Evolutionary conservation across 352 stramenopile species (phyloP).

Genomic region (Phytophthora tentaculata): DNA sequence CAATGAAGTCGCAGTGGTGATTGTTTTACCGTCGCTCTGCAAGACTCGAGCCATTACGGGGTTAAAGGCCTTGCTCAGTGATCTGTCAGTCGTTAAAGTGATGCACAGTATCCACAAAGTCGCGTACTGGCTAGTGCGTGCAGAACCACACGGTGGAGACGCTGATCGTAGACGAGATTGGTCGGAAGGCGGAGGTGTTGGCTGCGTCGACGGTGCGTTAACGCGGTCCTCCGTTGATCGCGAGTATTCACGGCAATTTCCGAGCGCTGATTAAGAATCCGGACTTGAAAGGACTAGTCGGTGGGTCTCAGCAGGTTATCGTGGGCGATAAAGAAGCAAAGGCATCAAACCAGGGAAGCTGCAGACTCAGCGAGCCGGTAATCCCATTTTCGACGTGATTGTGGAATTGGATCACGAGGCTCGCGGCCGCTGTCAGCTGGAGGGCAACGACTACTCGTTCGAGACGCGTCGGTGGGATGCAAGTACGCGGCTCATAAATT

Average conservation of each 20-base stretch:
- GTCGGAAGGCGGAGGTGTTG: constrained; percentile 77
- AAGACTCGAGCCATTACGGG: constrained; percentile 19
- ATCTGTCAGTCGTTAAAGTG: constrained; percentile 25
- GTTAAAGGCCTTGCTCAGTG: constrained; percentile 16
- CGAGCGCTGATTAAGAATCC: constrained; percentile 85
- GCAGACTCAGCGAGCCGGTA: constrained; percentile 51
- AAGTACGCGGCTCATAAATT: too few relatives aligned
- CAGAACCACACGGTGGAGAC: constrained; percentile 91
- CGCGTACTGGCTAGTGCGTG: constrained; percentile 64
- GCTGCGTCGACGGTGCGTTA: constrained; percentile 70
- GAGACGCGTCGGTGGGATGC: too few relatives aligned
- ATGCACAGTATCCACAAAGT: constrained; percentile 29
- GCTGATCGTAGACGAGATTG: constrained; percentile 92
- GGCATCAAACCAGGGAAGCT: constrained; percentile 39
- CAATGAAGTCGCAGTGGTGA: constrained; percentile 18
- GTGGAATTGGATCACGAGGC: constrained; percentile 74
- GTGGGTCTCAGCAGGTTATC: constrained; percentile 72
- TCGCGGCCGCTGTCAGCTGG: constrained; percentile 60
- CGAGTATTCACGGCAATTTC: constrained; percentile 87
- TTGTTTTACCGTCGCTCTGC: constrained; percentile 18
- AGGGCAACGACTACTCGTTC: constrained; percentile 34
- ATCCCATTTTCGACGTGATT: constrained; percentile 85
- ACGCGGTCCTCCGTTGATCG: constrained; percentile 83
- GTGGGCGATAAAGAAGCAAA: constrained; percentile 61
- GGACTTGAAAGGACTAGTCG: constrained; percentile 78